Percentiles rank a stretch among this genome's conserved stretches.
Evolutionary conservation across 495 filamentous ascomycete species (phyloP).

Genomic region (Extremus antarcticus): DNA sequence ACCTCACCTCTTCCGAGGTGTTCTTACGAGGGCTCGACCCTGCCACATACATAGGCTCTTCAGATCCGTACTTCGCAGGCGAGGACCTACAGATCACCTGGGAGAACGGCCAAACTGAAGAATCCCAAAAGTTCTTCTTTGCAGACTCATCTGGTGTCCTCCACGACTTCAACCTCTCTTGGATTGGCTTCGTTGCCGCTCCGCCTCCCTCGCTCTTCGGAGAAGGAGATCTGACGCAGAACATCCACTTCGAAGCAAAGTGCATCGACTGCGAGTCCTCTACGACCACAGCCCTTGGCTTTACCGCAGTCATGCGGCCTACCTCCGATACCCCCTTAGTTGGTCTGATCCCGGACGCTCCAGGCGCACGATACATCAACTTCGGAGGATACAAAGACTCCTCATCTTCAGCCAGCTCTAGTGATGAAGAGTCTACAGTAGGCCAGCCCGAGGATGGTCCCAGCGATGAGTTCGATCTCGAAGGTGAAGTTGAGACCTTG

Average conservation of each 20-base stretch:
- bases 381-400: neutral
- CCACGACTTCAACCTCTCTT: neutral
- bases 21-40: slow-evolving; percentile 6
- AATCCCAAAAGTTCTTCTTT: neutral
- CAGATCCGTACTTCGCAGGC: too few species aligned
- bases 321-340: neutral
- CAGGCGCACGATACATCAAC: neutral
- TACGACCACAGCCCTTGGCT: neutral
- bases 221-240: neutral
- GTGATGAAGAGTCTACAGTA: neutral
- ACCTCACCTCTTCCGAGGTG: neutral
- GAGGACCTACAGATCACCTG: neutral
- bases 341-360: neutral
- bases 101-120: too few species aligned
- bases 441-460: neutral
- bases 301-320: neutral
- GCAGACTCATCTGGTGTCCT: neutral
- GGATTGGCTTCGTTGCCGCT: neutral
- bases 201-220: neutral
- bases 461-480: slow-evolving; percentile 9
- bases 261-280: neutral
- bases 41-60: too few species aligned
- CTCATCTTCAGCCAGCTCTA: neutral
- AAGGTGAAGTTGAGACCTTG: slow-evolving; percentile 26
- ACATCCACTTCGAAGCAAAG: neutral